A percentile compares a stretch with the other conserved stretches of the same genome.
Conservation (phyloP, 163 green algal genomes). For the Prototheca wickerhamii region DNA sequence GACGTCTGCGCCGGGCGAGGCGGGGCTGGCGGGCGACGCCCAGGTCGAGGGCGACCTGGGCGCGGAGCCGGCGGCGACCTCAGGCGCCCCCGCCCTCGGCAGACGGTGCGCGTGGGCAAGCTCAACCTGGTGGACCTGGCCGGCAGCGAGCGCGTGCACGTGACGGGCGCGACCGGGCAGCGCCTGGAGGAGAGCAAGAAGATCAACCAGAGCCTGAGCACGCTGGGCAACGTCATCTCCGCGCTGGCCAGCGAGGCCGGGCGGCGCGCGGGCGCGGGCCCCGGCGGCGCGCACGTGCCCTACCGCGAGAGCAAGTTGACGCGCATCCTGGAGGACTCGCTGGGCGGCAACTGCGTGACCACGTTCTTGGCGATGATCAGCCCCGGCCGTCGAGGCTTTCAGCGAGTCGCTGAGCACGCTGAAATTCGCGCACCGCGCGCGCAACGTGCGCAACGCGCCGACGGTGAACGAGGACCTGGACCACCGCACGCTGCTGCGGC, state of each 20-base stretch:
- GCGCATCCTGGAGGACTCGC: constrained; percentile 86
- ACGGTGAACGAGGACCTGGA: constrained; percentile 91
- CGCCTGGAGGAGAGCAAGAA: constrained; percentile 95
- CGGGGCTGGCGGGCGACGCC: not conserved
- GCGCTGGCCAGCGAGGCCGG: constrained; percentile 74
- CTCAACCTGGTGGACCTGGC: constrained; percentile 96
- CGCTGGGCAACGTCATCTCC: constrained; percentile 93
- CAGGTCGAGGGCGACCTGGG: not conserved
- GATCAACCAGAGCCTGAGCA: constrained; percentile 90
- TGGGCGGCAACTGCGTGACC: constrained; percentile 94
- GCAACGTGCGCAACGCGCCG: constrained; percentile 87
- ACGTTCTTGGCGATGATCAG: constrained; percentile 89
- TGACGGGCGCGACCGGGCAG: constrained; percentile 82
- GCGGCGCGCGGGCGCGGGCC: constrained; percentile 5
- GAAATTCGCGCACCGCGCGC: constrained; percentile 93
- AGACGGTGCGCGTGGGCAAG: constrained; percentile 76
- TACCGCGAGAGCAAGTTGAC: constrained; percentile 96
- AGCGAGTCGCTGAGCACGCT: constrained; percentile 81
- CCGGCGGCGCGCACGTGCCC: constrained; percentile 68
- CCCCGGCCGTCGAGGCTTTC: constrained; percentile 66
- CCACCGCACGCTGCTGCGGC: constrained; percentile 79
- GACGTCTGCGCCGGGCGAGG: not conserved
- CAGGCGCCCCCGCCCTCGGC: constrained; percentile 24
- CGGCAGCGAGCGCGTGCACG: constrained; percentile 82
- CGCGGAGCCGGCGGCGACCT: constrained; percentile 5